Percentiles rank a stretch among this genome's conserved stretches.
Conservation (phyloP, 306 rosid genomes). For the Psophocarpus tetragonolobus region DNA sequence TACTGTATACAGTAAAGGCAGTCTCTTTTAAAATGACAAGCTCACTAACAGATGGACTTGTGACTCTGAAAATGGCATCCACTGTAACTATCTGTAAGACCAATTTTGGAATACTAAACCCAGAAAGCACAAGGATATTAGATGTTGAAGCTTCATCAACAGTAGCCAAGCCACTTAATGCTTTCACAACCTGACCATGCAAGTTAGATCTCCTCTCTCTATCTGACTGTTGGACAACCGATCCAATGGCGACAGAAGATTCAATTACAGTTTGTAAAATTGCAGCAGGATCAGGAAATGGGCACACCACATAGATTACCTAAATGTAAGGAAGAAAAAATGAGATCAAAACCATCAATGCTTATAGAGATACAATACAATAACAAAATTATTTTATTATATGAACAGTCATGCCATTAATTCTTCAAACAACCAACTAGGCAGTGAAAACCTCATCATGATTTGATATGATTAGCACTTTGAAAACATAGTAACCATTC, state of each 20-base stretch:
- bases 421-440: conserved; percentile 4
- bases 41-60: conserved; percentile 86
- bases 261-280: conserved; percentile 88
- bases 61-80: conserved; percentile 92
- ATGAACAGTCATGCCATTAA: conserved; percentile 19
- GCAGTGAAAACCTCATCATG: neutral
- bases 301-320: conserved; percentile 98
- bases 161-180: conserved; percentile 89
- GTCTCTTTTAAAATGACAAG: conserved; percentile 87
- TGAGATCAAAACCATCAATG: conserved; percentile 29
- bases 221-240: conserved; percentile 80
- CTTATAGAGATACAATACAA: conserved; percentile 5
- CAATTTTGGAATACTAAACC: conserved; percentile 81
- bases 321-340: conserved; percentile 36
- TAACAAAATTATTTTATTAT: conserved; percentile 5
- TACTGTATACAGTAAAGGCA: conserved; percentile 88
- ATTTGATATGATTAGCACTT: neutral
- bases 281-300: conserved; percentile 95
- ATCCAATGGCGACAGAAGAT: conserved; percentile 90
- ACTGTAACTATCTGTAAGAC: conserved; percentile 95
- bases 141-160: conserved; percentile 93
- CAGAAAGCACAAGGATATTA: conserved; percentile 79
- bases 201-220: conserved; percentile 80
- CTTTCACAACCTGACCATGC: conserved; percentile 90
- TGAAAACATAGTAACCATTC: conserved; percentile 15